Evolutionary conservation across 1,284 basidiomycete genomes (phyloP).

Genomic region (Coniferiporia weirii): DNA sequence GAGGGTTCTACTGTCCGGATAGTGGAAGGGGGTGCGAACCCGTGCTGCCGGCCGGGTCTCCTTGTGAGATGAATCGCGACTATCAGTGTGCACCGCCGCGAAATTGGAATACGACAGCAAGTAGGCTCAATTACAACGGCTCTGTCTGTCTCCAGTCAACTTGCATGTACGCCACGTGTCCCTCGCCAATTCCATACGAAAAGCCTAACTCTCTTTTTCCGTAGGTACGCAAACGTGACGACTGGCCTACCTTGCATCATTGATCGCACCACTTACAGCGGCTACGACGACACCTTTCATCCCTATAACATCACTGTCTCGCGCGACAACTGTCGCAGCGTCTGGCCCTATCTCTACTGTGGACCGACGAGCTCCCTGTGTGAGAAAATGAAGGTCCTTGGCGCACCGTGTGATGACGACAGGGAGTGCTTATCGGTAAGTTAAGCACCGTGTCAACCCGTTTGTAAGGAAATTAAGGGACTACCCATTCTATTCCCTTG

Average conservation of each 20-base stretch:
- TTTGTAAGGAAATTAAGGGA: constrained; percentile 21
- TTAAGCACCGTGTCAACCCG: constrained; percentile 4
- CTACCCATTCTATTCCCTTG: neutral
- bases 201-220: constrained; percentile 2
- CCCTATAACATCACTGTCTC: constrained; percentile 49
- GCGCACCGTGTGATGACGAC: constrained; percentile 46
- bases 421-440: constrained; percentile 49
- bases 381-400: constrained; percentile 40
- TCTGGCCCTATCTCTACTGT: constrained; percentile 49
- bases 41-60: constrained; percentile 40
- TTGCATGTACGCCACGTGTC: constrained; percentile 46
- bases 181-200: neutral
- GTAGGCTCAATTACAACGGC: constrained; percentile 48
- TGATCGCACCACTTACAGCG: constrained; percentile 59
- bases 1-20: constrained; percentile 65
- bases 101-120: constrained; percentile 33
- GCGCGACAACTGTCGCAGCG: constrained; percentile 54
- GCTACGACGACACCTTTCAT: constrained; percentile 36
- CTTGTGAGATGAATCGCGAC: constrained; percentile 68
- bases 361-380: constrained; percentile 43
- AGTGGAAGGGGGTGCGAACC: constrained; percentile 57
- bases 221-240: constrained; percentile 54
- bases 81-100: constrained; percentile 56
- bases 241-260: constrained; percentile 50
- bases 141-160: constrained; percentile 55